Percentiles rank a stretch among this genome's conserved stretches.
These are phyloP conservation scores for Nigrograna mackinnonii DNA, from an alignment of 2,329 filamentous ascomycete species.

Conservation along the genomic window DNA sequence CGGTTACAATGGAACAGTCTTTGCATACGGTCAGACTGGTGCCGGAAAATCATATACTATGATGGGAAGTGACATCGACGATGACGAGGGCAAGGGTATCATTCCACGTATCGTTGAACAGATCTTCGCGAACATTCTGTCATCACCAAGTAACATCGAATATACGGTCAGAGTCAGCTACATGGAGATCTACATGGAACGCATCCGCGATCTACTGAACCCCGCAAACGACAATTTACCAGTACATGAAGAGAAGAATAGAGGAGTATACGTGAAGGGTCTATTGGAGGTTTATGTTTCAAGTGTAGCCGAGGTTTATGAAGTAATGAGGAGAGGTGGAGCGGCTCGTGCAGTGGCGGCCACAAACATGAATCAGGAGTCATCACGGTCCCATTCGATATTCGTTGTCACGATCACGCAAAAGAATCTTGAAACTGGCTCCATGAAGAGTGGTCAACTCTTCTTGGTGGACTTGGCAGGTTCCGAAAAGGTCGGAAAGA, in stretches of 20 bases:
- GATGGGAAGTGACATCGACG: conserved; percentile 95
- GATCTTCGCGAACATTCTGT: conserved; percentile 93
- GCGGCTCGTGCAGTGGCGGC: conserved; percentile 87
- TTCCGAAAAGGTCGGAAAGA: conserved; percentile 98
- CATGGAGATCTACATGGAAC: conserved; percentile 99
- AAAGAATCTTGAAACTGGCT: conserved; percentile 96
- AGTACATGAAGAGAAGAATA: conserved; percentile 96
- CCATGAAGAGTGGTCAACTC: conserved; percentile 92
- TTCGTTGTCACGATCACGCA: conserved; percentile 97
- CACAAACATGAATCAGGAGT: conserved; percentile 99
- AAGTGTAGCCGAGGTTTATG: conserved; percentile 92
- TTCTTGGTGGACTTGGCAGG: conserved; percentile 98
- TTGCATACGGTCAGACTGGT: conserved; percentile 97
- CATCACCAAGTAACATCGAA: conserved; percentile 90
- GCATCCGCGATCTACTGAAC: conserved; percentile 88
- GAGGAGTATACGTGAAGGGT: conserved; percentile 95
- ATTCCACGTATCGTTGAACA: conserved; percentile 97
- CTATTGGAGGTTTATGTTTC: conserved; percentile 94
- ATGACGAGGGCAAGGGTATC: conserved; percentile 85
- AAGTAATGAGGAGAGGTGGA: conserved; percentile 93
- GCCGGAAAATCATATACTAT: conserved; percentile 99
- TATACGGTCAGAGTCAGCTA: conserved; percentile 99
- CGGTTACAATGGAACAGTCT: conserved; percentile 98
- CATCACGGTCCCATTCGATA: conserved; percentile 96
- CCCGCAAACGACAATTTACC: conserved; percentile 96